Evolutionary conservation across 176 grass and related monocot genomes (phyloP), one percentile per base, ranked within the genome.

Genomic region (Ananas comosus): DNA sequence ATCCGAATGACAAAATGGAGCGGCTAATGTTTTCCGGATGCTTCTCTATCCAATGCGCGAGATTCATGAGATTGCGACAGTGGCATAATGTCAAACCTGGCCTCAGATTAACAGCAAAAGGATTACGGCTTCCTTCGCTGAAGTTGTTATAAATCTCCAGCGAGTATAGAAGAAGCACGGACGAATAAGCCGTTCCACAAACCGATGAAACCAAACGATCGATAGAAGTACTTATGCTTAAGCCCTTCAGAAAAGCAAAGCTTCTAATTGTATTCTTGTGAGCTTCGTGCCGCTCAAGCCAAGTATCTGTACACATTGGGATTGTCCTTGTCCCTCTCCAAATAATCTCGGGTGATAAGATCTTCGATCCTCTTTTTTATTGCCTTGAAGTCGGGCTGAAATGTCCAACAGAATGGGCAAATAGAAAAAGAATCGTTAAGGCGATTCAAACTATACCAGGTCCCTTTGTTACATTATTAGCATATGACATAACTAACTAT

Each of bases 331-430:
- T 92, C 89, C 0, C 82, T 74, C 80, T 92, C 85, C 77, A 88
- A 61, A 72, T 88, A 92, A 61, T 92, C 89, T 72, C 85, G 83
- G 3, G 85, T 80, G 63, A 88, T 92, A 47, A 92, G 77, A 83
- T 92, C 85, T 72, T 88, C 85, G 9, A 92, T 88, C 53, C 85
- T 33, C 59, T 92, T 88, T 77, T 92, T 92, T 33, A 92, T 92
- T 21, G 82, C 82, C 77, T 85, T 92, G 16, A 92, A 83, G 70
- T 92, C 89, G 13, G 89, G 89, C 89, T 92, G 85, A 12, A 57
- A 47, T 1, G 64, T 19, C 7, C 8, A 12, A 49, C 57, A 57
- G 25, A 6, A 42, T 42, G 3, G 29, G 5, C 5, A 0, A 10
- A n/a, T 9, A 68, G 14, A 13, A 50, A 11, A 10, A 16, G 16